A percentile compares a stretch with the other conserved stretches of the same genome.
These are phyloP conservation scores for Tolypocladium amazonense DNA, from an alignment of 2,329 filamentous ascomycete genomes.

Conservation along the genomic window DNA sequence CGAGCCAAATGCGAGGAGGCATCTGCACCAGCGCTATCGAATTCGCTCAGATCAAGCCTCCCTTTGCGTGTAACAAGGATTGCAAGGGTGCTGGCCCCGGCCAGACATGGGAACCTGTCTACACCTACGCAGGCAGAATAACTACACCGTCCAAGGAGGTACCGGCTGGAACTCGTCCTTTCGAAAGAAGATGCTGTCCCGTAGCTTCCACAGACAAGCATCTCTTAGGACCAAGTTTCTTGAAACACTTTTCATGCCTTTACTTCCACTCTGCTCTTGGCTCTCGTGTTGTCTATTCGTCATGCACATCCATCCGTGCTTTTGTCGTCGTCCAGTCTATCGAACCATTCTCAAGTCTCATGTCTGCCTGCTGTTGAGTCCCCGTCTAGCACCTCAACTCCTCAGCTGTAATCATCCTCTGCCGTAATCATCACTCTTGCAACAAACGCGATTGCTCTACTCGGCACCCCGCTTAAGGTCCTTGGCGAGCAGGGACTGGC, in stretches of 20 bases:
- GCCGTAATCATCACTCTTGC: not conserved
- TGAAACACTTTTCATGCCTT: not conserved
- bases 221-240: too few species aligned
- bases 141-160: too few species aligned
- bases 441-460: constrained; percentile 5
- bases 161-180: too few species aligned
- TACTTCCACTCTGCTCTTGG: not conserved
- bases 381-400: constrained; percentile 1
- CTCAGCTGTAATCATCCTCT: too few species aligned
- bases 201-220: too few species aligned
- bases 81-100: too few species aligned
- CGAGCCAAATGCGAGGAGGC: not conserved
- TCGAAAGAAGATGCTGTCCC: too few species aligned
- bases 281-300: not conserved
- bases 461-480: constrained; percentile 30
- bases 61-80: too few species aligned
- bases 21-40: too few species aligned
- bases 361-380: not conserved
- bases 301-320: not conserved
- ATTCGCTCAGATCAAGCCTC: too few species aligned
- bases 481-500: constrained; percentile 73
- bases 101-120: too few species aligned
- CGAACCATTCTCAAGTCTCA: not conserved
- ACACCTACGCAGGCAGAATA: too few species aligned
- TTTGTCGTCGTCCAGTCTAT: not conserved